Evolutionary conservation across 441 rosid genomes (phyloP).

Genomic region (Brassica hybrid): DNA sequence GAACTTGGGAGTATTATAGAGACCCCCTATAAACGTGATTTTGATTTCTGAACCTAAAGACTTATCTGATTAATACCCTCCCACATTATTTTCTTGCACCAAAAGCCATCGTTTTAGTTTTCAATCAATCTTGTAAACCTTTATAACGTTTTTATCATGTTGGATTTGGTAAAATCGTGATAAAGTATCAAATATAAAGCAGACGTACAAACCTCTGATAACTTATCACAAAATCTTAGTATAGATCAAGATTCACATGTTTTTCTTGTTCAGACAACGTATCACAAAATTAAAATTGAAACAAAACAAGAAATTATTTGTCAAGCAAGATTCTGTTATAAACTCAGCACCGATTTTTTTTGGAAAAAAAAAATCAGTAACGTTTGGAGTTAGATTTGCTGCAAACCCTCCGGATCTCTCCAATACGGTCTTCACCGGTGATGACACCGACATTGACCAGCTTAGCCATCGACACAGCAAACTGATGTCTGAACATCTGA

Average conservation of each 20-base stretch:
- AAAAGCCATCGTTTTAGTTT: not conserved
- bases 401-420: slow-evolving; percentile 55
- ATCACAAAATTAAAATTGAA: slow-evolving; percentile 7
- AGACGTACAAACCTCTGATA: not conserved
- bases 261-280: slow-evolving; percentile 14
- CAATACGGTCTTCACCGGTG: slow-evolving; percentile 50
- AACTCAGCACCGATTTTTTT: not conserved
- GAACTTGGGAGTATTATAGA: slow-evolving; percentile 4
- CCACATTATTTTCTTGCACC: slow-evolving; percentile 1
- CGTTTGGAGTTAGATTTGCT: slow-evolving; percentile 55
- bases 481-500: slow-evolving; percentile 53
- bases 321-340: not conserved
- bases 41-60: not conserved
- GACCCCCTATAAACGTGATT: not conserved
- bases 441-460: slow-evolving; percentile 68
- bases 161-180: too few relatives aligned
- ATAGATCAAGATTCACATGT: slow-evolving; percentile 32
- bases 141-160: too few relatives aligned
- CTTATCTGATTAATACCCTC: not conserved
- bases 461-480: slow-evolving; percentile 71
- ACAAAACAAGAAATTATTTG: slow-evolving; percentile 27
- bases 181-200: not conserved
- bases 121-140: not conserved
- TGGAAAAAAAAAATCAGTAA: slow-evolving; percentile 17
- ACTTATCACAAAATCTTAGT: too few relatives aligned